phyloP scores from a whole-genome alignment of 495 filamentous ascomycete species.

The Aspergillus steynii region DNA sequence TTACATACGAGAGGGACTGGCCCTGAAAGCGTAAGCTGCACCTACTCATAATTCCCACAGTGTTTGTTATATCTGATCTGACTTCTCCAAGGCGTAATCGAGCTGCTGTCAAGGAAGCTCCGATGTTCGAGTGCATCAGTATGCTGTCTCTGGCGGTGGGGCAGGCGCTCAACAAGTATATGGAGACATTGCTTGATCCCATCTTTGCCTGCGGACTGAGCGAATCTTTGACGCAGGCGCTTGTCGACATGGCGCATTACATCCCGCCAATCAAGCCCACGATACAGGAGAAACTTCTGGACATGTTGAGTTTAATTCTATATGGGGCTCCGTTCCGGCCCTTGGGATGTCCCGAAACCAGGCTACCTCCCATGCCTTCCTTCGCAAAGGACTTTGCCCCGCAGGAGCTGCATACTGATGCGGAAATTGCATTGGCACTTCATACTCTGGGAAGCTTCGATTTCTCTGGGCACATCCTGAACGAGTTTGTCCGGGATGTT shows the following conservation, averaged over 20 bases:
- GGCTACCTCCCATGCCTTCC: slow-evolving; percentile 66
- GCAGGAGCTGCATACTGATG: slow-evolving; percentile 63
- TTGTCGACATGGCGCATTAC: slow-evolving; percentile 98
- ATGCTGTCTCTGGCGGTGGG: slow-evolving; percentile 93
- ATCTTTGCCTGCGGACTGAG: slow-evolving; percentile 96
- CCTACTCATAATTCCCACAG: background rate
- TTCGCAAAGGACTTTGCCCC: slow-evolving; percentile 85
- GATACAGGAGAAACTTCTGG: slow-evolving; percentile 90
- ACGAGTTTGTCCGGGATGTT: slow-evolving; percentile 97
- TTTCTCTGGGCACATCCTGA: slow-evolving; percentile 89
- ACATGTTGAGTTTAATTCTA: slow-evolving; percentile 92
- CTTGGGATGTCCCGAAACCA: slow-evolving; percentile 79
- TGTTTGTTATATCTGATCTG: slow-evolving; percentile 13
- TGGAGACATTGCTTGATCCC: slow-evolving; percentile 91
- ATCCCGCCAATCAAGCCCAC: slow-evolving; percentile 89
- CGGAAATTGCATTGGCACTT: slow-evolving; percentile 87
- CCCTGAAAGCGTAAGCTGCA: slow-evolving; percentile 63
- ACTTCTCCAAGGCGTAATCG: slow-evolving; percentile 61
- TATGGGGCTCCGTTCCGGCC: slow-evolving; percentile 90
- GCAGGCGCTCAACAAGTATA: slow-evolving; percentile 95
- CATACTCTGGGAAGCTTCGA: slow-evolving; percentile 96
- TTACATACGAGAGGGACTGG: slow-evolving; percentile 87
- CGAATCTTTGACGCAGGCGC: slow-evolving; percentile 85
- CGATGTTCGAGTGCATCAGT: slow-evolving; percentile 97
- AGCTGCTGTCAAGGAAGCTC: slow-evolving; percentile 70